Evolutionary conservation across 2,329 filamentous ascomycete genomes (phyloP), one percentile per base, ranked within the genome.

Genomic region (Scedosporium boydii): DNA sequence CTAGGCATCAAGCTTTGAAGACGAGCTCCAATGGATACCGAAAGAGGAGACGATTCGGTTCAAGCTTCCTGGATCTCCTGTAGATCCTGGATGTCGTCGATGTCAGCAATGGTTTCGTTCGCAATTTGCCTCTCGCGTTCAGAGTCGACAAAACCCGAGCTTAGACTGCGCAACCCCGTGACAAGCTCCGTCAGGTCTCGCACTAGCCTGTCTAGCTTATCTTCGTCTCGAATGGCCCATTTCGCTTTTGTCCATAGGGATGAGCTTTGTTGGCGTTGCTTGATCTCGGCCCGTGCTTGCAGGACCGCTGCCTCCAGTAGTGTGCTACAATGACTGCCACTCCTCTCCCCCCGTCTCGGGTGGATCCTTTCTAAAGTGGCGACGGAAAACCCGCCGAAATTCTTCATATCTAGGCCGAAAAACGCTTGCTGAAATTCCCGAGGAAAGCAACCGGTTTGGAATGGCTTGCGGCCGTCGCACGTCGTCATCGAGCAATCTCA

Each of bases 181-280:
- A 63, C 38, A 3, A 63, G 51, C 18, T 42, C 51, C 26, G 58
- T 23, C 7, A 63, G 16, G 10, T 61, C 41, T 6, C 41, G 18
- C 6, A 63, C 29, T 4, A 63, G 46, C 14, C 26, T 26, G 7
- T 27, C 53, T 4, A 46, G 26, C 58, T 63, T 63, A n/a, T 51
- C 55, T 29, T 63, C 48, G 29, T 61, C 62, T 27, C 38, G 34
- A 41, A 63, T 58, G 5, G 62, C 34, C 62, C 62, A 63, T 18
- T 55, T 60, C 21, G 48, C 26, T 23, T 42, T 51, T 48, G n/a
- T 26, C 48, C 46, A 63, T n/a, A 57, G 29, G 6, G 26, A 29
- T n/a, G 58, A 34, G 26, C 10, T 58, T 16, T 26, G 55, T 29
- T 60, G 59, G n/a, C 62, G 56, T 10, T 27, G 12, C 21, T 34